Evolutionary conservation across 2,329 filamentous ascomycete genomes (phyloP).

Genomic region (Xylaria arbuscula): DNA sequence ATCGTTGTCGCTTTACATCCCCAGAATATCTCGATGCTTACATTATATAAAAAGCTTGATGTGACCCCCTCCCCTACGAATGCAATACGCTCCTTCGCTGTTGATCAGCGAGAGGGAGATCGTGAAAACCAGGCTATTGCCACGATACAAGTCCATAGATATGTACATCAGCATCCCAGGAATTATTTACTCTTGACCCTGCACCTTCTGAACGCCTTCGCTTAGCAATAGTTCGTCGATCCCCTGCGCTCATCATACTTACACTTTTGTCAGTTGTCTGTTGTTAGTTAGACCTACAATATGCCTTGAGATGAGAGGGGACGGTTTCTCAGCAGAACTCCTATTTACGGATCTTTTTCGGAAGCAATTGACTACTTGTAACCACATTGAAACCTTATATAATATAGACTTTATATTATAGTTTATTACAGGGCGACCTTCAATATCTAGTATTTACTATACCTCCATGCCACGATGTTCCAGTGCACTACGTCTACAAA

Average conservation of each 20-base stretch:
- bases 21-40: not conserved
- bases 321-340: not conserved
- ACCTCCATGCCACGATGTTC: no score
- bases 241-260: slow-evolving; percentile 4
- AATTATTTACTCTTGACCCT: not conserved
- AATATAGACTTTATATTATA: not conserved
- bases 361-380: not conserved
- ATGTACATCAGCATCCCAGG: not conserved
- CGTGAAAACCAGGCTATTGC: not conserved
- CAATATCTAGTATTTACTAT: not conserved
- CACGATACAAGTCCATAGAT: not conserved
- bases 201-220: not conserved
- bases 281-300: not conserved
- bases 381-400: not conserved
- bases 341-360: not conserved
- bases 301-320: not conserved
- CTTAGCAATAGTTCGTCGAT: not conserved
- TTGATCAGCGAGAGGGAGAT: not conserved
- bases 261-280: not conserved
- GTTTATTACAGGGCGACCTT: not conserved
- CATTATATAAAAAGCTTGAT: not conserved
- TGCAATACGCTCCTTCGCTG: not conserved
- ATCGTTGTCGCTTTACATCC: not conserved
- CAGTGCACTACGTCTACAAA: not conserved
- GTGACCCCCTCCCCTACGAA: not conserved